Evolutionary conservation across 257 asterid genomes (phyloP), one percentile per base, ranked within the genome.

Genomic region (Solanum tacnaense): DNA sequence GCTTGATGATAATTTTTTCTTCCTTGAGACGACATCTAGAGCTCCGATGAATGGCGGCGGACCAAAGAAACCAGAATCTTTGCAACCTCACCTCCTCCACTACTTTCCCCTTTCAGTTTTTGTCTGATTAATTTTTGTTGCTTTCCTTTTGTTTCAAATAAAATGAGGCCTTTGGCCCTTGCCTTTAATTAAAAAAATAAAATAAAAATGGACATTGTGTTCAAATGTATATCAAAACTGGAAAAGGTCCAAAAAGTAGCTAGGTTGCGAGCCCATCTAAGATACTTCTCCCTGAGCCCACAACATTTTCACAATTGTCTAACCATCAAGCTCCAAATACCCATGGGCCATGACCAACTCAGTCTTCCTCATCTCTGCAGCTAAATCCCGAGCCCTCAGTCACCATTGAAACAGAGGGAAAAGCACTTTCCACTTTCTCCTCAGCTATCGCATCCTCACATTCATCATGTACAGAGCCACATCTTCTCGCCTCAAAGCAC

Each of bases 401-500:
- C 56, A 35, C 29, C 49, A 20, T 31, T 32, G 36, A 32, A 71
- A 71, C 41, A 71, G 52, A 35, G 56, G 32, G 56, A 75, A 23
- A 74, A 73, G 4, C 29, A 73, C 82, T 73, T 73, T 41, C 39
- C 82, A 2, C 38, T 73, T 25, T 73, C 82, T 73, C 18, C 29
- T 73, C 82, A 34, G 29, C 23, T 16, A 35, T 73, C n/a, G 82
- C 49, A 34, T 73, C 49, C 49, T 73, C 82, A 20, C 82, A 46
- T 67, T 58, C 76, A 58, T 13, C 78, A 58, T 60, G 87, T 84
- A 60, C 52, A 84, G 25, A 89, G 70, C 93, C 32, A 92, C 97
- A 39, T 91, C 96, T 72, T 94, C 93, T 83, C 93, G 96, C 83
- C 87, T 94, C 58, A 88, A 96, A 88, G 93, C 89, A 82, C 93